A percentile compares a stretch with the other conserved stretches of the same genome.
phyloP scores from a whole-genome alignment of 331 rosid genomes.

The Malus hybrid region DNA sequence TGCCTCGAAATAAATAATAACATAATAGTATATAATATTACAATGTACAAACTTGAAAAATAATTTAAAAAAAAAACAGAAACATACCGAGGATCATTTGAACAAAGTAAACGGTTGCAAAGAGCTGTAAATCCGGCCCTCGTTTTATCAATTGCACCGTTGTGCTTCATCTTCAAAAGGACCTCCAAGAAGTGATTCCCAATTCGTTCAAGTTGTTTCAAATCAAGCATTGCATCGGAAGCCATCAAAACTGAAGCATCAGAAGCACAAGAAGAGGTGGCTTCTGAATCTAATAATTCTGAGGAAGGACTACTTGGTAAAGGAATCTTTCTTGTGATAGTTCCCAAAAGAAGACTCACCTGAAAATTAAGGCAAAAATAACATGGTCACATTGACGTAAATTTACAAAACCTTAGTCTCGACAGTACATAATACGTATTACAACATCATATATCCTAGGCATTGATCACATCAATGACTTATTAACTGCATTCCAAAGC shows the following conservation, averaged over 20 bases:
- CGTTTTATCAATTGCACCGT: conserved; percentile 97
- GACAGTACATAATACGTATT: background rate
- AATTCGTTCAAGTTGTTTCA: conserved; percentile 75
- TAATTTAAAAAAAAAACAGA: background rate
- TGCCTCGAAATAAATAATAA: background rate
- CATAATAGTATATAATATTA: background rate
- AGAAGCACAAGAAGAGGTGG: conserved; percentile 24
- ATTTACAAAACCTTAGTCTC: background rate
- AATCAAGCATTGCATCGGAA: conserved; percentile 60
- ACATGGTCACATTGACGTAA: background rate
- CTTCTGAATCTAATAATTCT: conserved; percentile 34
- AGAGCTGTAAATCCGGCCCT: conserved; percentile 99
- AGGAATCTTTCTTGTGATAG: conserved; percentile 82
- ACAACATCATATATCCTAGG: background rate
- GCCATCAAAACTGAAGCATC: conserved; percentile 13
- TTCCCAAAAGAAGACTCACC: conserved; percentile 98
- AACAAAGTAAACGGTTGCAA: conserved; percentile 92
- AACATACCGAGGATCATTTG: conserved; percentile 68
- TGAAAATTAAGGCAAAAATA: conserved; percentile 23
- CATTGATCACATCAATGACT: background rate
- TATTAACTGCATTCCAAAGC: background rate
- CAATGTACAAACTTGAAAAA: background rate
- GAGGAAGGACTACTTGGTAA: conserved; percentile 42
- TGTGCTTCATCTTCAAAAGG: conserved; percentile 96
- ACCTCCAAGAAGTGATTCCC: conserved; percentile 97